Base-by-base conservation (phyloP, 345 rosid genomes). In the Erodium maritimum region DNA sequence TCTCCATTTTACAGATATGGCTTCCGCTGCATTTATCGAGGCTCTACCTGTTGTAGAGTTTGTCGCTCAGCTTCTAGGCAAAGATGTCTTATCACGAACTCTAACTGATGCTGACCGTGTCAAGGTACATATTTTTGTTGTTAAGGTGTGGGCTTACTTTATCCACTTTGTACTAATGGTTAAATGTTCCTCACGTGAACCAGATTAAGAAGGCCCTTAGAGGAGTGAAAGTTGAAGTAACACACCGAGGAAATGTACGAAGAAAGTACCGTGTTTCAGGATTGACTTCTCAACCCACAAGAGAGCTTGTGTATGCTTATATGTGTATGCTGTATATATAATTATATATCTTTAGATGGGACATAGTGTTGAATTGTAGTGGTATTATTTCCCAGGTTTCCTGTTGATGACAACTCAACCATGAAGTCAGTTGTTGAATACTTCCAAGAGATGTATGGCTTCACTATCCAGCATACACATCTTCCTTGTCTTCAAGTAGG, bases 201-300 rank as follows among this genome's bases (percentile, higher is more conserved):
- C 82, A 94, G 99, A 77, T 90, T 21, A 94, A 94, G 61, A 87
- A 82, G 72, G 99, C 80, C 51, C 87, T 94, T 5, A 79, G 99
- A 62, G 99, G 99, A 56, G 96, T 94, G 53, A 94, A 94, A 79
- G 99, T 94, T 50, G 99, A 94, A 77, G 99, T 94, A 19, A 94
- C 97, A 1, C 99, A 94, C 51, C 68, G 97, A 71, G 93, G 90
- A 21, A 87, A 77, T 23, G 88, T 90, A 21, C 72, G 99, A 57
- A 85, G 99, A 55, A 94, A 94, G 64, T 94, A 94, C 58, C 97
- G 99, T n/a, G 97, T 94, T 69, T 80, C 99, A 1, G 99, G 99
- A 58, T 82, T 94, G 74, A 94, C 97, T 23, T 75, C 95, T 69
- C 97, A 94, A 60, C 97, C 97, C 51, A 94, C 99, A 14, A 82